Percentiles rank a stretch among this genome's conserved stretches.
These are phyloP conservation scores for Pseudonitzschia multiseries DNA, from an alignment of 108 stramenopile genomes.

Conservation along the genomic window DNA sequence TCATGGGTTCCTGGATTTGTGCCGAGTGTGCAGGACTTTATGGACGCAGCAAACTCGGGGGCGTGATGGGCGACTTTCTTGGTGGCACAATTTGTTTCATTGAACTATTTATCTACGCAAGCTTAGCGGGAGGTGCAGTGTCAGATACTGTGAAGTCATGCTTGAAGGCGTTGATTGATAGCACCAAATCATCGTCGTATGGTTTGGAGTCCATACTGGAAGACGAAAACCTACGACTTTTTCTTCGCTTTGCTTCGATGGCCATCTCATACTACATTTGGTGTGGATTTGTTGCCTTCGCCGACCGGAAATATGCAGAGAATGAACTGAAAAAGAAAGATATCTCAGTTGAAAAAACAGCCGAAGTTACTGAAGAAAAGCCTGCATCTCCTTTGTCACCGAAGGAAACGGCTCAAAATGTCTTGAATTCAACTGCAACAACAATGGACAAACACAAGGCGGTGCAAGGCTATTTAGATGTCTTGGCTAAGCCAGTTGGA, in stretches of 20 bases:
- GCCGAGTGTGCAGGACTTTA: constrained; percentile 44
- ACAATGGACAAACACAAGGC: constrained; percentile 47
- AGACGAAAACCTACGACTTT: constrained; percentile 1
- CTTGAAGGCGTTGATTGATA: not conserved
- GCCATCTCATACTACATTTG: not conserved
- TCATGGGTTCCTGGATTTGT: constrained; percentile 33
- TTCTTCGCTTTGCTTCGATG: not conserved
- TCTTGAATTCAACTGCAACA: constrained; percentile 13
- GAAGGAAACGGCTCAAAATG: constrained; percentile 9
- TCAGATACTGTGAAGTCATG: not conserved
- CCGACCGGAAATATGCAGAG: not conserved
- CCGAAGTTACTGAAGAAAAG: not conserved
- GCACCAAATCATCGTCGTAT: not conserved
- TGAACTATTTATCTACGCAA: constrained; percentile 44
- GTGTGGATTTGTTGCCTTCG: not conserved
- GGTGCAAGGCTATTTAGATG: constrained; percentile 55
- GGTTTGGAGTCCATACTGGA: not conserved
- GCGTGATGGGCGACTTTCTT: constrained; percentile 81
- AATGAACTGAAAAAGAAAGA: not conserved
- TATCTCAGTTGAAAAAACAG: not conserved
- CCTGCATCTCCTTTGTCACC: not conserved
- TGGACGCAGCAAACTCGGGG: constrained; percentile 42
- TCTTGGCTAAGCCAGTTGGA: constrained; percentile 78
- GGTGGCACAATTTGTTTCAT: constrained; percentile 73
- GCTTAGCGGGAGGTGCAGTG: constrained; percentile 1